Evolutionary conservation across 495 filamentous ascomycete genomes (phyloP).

Genomic region (Penicillium robsamsonii): DNA sequence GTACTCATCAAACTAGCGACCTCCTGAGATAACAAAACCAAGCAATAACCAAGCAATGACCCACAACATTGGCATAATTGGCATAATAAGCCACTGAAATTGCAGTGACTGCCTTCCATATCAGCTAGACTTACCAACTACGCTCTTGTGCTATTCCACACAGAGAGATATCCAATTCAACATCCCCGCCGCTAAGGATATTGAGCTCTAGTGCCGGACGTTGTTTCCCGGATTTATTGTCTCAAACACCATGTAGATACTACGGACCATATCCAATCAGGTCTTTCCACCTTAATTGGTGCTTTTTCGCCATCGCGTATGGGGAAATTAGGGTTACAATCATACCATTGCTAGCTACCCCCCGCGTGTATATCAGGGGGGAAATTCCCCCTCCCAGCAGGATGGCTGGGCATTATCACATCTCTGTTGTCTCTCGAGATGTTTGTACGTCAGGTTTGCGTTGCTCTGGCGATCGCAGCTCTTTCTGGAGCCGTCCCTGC

Average conservation of each 20-base stretch:
- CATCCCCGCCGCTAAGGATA: not conserved
- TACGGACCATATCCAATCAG: constrained; percentile 1
- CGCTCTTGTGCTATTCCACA: not conserved
- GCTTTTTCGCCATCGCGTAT: not conserved
- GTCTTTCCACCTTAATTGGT: not conserved
- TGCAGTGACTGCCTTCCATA: not conserved
- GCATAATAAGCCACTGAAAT: not conserved
- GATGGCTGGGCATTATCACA: not conserved
- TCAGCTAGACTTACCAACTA: not conserved
- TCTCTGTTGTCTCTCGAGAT: constrained; percentile 8
- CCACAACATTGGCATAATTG: not conserved
- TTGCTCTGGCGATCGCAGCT: constrained; percentile 28
- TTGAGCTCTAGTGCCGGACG: not conserved
- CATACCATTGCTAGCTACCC: not conserved
- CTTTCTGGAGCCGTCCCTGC: constrained; percentile 32
- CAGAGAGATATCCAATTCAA: not conserved
- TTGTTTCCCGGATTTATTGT: not conserved
- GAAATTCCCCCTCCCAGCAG: not conserved
- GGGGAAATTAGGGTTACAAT: constrained; percentile 9
- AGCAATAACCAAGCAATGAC: not conserved
- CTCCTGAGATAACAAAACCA: constrained; percentile 6
- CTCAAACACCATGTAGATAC: constrained; percentile 4
- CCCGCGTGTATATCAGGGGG: constrained; percentile 3
- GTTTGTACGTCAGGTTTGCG: constrained; percentile 27
- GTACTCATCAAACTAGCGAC: not conserved